phyloP scores from a whole-genome alignment of 768 basidiomycete species.

The Boletus insuetus region DNA sequence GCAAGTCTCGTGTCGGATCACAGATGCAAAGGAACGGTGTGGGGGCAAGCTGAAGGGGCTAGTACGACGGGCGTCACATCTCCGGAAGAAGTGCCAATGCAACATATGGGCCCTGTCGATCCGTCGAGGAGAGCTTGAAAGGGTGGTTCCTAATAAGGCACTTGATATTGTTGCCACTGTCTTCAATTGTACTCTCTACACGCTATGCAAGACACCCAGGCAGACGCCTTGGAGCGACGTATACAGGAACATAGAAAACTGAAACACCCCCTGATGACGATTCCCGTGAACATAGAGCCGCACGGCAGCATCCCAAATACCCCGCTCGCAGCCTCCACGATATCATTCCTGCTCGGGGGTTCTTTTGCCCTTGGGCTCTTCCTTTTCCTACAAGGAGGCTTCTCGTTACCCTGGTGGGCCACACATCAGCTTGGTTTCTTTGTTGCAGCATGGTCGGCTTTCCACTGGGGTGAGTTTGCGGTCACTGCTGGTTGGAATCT shows the following conservation, averaged over 20 bases:
- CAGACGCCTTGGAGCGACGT: constrained; percentile 41
- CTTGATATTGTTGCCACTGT: too few relatives aligned
- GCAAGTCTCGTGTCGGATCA: constrained; percentile 32
- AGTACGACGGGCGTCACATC: constrained; percentile 11
- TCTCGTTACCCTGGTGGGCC: constrained; percentile 52
- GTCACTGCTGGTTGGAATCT: constrained; percentile 96
- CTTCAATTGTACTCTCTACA: background rate
- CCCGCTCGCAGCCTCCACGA: constrained; percentile 68
- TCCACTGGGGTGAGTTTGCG: constrained; percentile 93
- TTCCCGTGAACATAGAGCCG: constrained; percentile 39
- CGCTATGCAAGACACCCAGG: constrained; percentile 32
- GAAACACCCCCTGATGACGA: constrained; percentile 50
- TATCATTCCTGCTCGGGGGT: constrained; percentile 85
- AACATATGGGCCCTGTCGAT: constrained; percentile 22
- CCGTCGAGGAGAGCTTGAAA: background rate
- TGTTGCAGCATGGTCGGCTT: constrained; percentile 75
- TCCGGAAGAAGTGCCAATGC: constrained; percentile 3
- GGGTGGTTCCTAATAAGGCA: constrained; percentile 16
- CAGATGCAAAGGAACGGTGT: constrained; percentile 24
- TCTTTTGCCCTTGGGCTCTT: constrained; percentile 58
- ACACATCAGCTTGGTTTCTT: constrained; percentile 83
- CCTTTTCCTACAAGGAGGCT: constrained; percentile 48
- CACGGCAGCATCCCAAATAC: constrained; percentile 83
- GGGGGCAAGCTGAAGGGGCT: background rate
- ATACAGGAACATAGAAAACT: constrained; percentile 40